Evolutionary conservation across 2,329 filamentous ascomycete genomes (phyloP).

Genomic region (Xylariomycetidae sp.): DNA sequence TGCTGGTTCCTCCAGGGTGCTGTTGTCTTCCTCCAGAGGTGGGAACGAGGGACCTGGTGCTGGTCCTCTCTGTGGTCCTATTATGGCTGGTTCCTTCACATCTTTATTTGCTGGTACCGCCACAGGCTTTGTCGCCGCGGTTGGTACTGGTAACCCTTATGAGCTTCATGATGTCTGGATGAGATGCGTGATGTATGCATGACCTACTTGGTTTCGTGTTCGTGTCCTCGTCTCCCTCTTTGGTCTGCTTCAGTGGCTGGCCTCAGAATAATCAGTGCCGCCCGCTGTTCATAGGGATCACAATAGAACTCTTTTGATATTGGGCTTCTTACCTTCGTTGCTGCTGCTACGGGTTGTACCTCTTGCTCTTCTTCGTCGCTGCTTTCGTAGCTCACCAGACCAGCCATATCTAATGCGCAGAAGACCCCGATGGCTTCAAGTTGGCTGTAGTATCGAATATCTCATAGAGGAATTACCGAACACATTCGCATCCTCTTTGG

Average conservation of each 20-base stretch:
- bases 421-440: no score
- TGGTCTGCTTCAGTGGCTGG: conserved; percentile 24
- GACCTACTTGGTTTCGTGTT: conserved; percentile 19
- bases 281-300: conserved; percentile 17
- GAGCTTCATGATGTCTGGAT: no score
- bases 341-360: conserved; percentile 14
- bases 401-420: no score
- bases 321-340: conserved; percentile 25
- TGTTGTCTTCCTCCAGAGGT: conserved; percentile 26
- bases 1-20: not conserved
- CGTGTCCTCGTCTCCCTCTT: conserved; percentile 11
- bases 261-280: conserved; percentile 29
- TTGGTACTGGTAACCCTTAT: no score
- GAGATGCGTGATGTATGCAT: no score
- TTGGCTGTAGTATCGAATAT: no score
- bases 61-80: conserved; percentile 26
- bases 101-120: conserved; percentile 9
- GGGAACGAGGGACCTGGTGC: conserved; percentile 21
- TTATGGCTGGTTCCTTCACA: conserved; percentile 15
- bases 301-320: conserved; percentile 5
- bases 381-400: conserved; percentile 28
- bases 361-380: conserved; percentile 29
- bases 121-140: conserved; percentile 7
- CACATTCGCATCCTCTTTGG: no score
- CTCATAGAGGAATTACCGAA: no score